A percentile compares a stretch with the other conserved stretches of the same genome.
Evolutionary conservation across 78 protist genomes (phyloP).

Genomic region (Mastigamoeba balamuthi): DNA sequence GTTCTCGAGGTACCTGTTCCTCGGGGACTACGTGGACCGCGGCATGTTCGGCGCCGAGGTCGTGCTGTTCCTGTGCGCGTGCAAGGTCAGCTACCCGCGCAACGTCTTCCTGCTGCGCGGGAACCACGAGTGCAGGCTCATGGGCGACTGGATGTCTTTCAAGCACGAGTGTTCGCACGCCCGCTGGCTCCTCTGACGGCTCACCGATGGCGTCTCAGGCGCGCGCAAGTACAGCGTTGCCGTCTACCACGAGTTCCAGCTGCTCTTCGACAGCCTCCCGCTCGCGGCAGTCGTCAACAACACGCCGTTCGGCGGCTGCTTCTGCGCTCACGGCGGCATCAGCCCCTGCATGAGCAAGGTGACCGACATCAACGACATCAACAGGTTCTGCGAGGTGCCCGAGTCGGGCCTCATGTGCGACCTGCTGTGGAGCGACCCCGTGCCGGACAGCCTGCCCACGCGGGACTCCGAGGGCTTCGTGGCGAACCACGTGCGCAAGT

Average conservation of each 20-base stretch:
- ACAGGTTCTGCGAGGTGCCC: slow-evolving; percentile 89
- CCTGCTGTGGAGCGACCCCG: slow-evolving; percentile 47
- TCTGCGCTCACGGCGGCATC: slow-evolving; percentile 95
- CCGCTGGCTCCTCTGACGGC: too few relatives aligned
- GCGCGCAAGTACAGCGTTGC: slow-evolving; percentile 65
- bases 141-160: too few relatives aligned
- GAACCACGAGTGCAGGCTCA: slow-evolving; percentile 7
- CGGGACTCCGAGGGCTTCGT: too few relatives aligned
- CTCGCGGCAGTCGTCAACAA: slow-evolving; percentile 83
- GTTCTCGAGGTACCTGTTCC: neutral
- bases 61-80: neutral
- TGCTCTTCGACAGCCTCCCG: slow-evolving; percentile 85
- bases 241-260: slow-evolving; percentile 83
- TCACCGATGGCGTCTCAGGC: too few relatives aligned
- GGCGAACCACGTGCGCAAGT: too few relatives aligned
- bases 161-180: too few relatives aligned
- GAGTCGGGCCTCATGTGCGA: slow-evolving; percentile 64
- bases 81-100: neutral
- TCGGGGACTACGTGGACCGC: slow-evolving; percentile 33
- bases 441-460: too few relatives aligned
- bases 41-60: neutral
- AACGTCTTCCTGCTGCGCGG: slow-evolving; percentile 6
- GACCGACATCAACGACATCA: slow-evolving; percentile 67
- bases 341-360: slow-evolving; percentile 90
- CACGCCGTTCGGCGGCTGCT: slow-evolving; percentile 66